phyloP scores from a whole-genome alignment of 1,284 basidiomycete species.

The Phylloboletellus chloephorus region DNA sequence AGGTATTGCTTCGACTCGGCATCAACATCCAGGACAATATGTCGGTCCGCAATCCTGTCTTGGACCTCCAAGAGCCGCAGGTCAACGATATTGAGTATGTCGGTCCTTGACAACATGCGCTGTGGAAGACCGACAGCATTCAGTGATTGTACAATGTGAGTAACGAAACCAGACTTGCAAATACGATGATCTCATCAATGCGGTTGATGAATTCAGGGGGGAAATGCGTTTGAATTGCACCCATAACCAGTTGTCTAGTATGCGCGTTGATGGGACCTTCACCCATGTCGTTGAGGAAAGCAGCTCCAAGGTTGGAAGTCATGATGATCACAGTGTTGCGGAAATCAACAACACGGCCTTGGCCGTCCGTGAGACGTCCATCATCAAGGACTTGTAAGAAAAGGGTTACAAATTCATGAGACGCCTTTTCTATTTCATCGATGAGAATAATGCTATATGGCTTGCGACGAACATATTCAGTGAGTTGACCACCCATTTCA shows the following conservation, averaged over 20 bases:
- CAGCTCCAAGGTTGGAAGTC: slow-evolving; percentile 87
- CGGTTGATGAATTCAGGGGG: slow-evolving; percentile 93
- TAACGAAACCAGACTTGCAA: slow-evolving; percentile 51
- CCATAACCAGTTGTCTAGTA: slow-evolving; percentile 69
- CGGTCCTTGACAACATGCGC: slow-evolving; percentile 71
- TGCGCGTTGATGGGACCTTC: slow-evolving; percentile 64
- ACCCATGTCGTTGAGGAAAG: slow-evolving; percentile 72
- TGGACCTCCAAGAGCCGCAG: slow-evolving; percentile 73
- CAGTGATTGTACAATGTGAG: slow-evolving; percentile 1
- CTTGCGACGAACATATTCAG: slow-evolving; percentile 86
- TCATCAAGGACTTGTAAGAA: slow-evolving; percentile 95
- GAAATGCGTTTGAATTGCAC: slow-evolving; percentile 77
- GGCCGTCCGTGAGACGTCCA: slow-evolving; percentile 88
- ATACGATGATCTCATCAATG: slow-evolving; percentile 85
- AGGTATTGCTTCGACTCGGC: slow-evolving; percentile 79
- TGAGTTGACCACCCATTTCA: slow-evolving; percentile 86
- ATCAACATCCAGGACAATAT: slow-evolving; percentile 77
- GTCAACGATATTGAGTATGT: slow-evolving; percentile 81
- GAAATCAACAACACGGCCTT: slow-evolving; percentile 75
- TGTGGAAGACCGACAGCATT: slow-evolving; percentile 26
- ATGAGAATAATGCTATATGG: slow-evolving; percentile 80
- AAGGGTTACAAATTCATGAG: slow-evolving; percentile 84
- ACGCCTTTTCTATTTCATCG: slow-evolving; percentile 89
- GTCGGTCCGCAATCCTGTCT: slow-evolving; percentile 71
- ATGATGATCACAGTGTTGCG: slow-evolving; percentile 90